Conservation (phyloP, 352 stramenopile species). For the Thalassiosira ordinaria region DNA sequence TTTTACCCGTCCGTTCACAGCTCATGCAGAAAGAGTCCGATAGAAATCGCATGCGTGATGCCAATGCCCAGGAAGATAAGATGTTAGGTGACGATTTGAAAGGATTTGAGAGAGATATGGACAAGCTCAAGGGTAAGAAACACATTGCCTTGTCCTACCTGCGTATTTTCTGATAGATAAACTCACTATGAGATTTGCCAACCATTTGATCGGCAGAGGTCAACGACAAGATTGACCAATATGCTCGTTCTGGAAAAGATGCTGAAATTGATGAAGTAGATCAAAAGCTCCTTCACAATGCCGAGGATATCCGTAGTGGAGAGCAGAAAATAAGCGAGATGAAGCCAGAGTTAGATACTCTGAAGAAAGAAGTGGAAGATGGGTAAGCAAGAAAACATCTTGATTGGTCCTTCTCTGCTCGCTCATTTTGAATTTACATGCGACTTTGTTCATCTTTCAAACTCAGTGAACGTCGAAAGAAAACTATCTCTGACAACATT, state of each 20-base stretch:
- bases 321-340: constrained; percentile 35
- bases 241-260: constrained; percentile 33
- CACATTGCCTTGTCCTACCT: too few species aligned
- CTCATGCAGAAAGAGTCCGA: constrained; percentile 46
- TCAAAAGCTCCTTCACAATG: constrained; percentile 31
- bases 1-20: constrained; percentile 45
- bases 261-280: constrained; percentile 38
- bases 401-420: too few species aligned
- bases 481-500: constrained; percentile 75
- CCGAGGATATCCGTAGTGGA: constrained; percentile 31
- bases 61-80: constrained; percentile 40
- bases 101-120: constrained; percentile 46
- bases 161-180: too few species aligned
- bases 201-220: constrained; percentile 30
- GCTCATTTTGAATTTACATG: too few species aligned
- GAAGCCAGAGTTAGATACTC: constrained; percentile 54
- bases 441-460: constrained; percentile 10
- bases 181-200: too few species aligned
- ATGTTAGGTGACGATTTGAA: constrained; percentile 38
- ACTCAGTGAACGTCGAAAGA: constrained; percentile 69
- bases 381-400: too few species aligned
- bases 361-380: constrained; percentile 58
- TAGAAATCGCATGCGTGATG: constrained; percentile 37
- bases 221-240: constrained; percentile 52
- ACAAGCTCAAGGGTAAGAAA: constrained; percentile 33